phyloP scores from a whole-genome alignment of 2,329 filamentous ascomycete genomes.

The Setomelanomma holmii region DNA sequence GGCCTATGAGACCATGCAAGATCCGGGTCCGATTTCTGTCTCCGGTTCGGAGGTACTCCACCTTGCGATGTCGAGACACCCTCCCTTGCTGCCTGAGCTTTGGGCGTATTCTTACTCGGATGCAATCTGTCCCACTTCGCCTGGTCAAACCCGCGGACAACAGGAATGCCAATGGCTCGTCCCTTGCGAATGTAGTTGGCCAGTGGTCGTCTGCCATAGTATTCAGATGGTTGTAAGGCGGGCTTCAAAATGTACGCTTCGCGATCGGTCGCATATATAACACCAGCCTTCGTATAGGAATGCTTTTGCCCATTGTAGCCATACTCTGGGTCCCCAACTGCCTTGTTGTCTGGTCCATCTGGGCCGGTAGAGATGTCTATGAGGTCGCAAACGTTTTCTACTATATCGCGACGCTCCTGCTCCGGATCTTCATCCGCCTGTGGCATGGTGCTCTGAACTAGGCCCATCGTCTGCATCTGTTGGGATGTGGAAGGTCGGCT shows the following conservation, averaged over 20 bases:
- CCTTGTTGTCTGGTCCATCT: conserved; percentile 57
- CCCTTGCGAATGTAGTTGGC: conserved; percentile 83
- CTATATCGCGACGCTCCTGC: conserved; percentile 51
- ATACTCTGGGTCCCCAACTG: conserved; percentile 52
- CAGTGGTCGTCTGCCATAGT: conserved; percentile 82
- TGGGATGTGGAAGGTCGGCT: conserved; percentile 51
- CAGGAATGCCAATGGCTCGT: conserved; percentile 79
- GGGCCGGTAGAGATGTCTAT: conserved; percentile 57
- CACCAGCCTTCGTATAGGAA: conserved; percentile 76
- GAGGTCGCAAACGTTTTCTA: conserved; percentile 55
- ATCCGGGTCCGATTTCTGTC: conserved; percentile 59
- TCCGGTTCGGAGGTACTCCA: conserved; percentile 48
- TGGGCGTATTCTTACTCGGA: conserved; percentile 55
- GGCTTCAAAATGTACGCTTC: conserved; percentile 88
- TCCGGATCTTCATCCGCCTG: conserved; percentile 51
- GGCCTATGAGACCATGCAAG: conserved; percentile 71
- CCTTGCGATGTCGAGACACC: conserved; percentile 55
- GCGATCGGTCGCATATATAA: conserved; percentile 81
- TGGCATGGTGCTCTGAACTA: conserved; percentile 43
- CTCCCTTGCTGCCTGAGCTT: conserved; percentile 51
- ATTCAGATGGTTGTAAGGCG: conserved; percentile 81
- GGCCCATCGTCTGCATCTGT: conserved; percentile 34
- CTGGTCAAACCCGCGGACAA: conserved; percentile 89
- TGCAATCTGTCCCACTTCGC: conserved; percentile 77
- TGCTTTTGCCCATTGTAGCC: conserved; percentile 57